Conservation (phyloP, 176 grass and related monocot species). For the Miscanthus lutarioriparius region DNA sequence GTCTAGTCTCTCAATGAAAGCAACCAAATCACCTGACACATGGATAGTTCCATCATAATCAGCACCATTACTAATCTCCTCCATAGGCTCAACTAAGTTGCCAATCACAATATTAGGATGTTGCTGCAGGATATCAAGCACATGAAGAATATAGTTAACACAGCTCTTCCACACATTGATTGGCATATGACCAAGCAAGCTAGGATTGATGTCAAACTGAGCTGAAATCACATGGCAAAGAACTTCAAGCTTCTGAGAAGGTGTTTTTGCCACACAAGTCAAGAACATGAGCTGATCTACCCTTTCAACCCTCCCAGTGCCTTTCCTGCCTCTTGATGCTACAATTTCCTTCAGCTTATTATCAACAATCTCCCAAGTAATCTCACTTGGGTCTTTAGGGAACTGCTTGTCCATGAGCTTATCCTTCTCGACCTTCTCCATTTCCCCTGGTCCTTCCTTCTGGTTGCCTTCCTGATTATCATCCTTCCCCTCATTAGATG, state of each 20-base stretch:
- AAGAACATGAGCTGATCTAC: conserved; percentile 92
- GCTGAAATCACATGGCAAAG: conserved; percentile 89
- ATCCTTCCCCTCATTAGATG: background rate
- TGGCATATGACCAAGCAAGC: conserved; percentile 96
- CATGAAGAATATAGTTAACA: conserved; percentile 79
- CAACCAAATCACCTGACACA: conserved; percentile 79
- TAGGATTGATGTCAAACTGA: conserved; percentile 96
- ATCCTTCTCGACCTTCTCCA: conserved; percentile 57
- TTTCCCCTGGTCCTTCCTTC: conserved; percentile 51
- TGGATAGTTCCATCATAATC: conserved; percentile 67
- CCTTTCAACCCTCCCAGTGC: conserved; percentile 86
- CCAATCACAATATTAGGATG: conserved; percentile 91
- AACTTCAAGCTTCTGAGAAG: conserved; percentile 92
- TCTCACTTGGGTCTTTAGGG: conserved; percentile 89
- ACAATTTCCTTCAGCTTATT: conserved; percentile 93
- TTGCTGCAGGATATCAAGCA: conserved; percentile 84
- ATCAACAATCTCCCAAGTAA: conserved; percentile 91
- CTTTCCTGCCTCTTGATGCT: conserved; percentile 85
- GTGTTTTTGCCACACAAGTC: conserved; percentile 85
- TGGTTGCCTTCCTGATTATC: background rate
- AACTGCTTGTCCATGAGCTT: conserved; percentile 83
- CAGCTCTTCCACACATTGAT: conserved; percentile 87
- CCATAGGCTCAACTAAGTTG: conserved; percentile 55
- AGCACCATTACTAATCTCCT: conserved; percentile 70
- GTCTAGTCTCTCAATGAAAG: conserved; percentile 84